phyloP scores from a whole-genome alignment of 345 rosid genomes.

The Reutealis trisperma region DNA sequence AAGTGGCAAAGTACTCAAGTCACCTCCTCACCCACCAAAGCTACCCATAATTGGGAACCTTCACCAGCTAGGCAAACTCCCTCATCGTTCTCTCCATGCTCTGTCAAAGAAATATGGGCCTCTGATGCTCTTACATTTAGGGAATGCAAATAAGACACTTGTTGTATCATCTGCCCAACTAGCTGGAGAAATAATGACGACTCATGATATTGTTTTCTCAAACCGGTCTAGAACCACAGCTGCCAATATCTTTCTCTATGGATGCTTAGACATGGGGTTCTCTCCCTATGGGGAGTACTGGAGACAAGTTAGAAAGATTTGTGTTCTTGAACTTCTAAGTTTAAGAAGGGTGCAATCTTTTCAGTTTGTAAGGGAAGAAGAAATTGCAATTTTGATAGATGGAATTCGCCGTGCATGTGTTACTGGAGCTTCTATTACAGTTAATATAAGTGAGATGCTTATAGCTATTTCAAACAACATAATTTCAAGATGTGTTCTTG shows the following conservation, averaged over 20 bases:
- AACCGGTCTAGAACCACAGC: constrained; percentile 14
- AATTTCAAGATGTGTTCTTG: constrained; percentile 19
- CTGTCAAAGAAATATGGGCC: constrained; percentile 32
- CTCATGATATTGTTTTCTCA: constrained; percentile 20
- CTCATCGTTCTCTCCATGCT: constrained; percentile 15
- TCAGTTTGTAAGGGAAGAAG: constrained; percentile 28
- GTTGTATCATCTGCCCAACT: constrained; percentile 25
- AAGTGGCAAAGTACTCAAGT: constrained; percentile 4
- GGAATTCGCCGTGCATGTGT: neutral
- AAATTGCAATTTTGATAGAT: constrained; percentile 15
- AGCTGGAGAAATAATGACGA: constrained; percentile 13
- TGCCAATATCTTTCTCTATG: constrained; percentile 11
- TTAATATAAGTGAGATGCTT: constrained; percentile 18
- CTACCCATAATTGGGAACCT: constrained; percentile 32
- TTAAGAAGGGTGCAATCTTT: constrained; percentile 23
- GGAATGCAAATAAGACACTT: constrained; percentile 12
- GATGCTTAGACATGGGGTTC: constrained; percentile 15
- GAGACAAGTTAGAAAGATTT: constrained; percentile 24
- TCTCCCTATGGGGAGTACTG: constrained; percentile 21
- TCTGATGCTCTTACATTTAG: constrained; percentile 17
- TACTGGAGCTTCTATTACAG: neutral
- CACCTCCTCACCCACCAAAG: constrained; percentile 30
- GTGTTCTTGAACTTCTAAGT: constrained; percentile 26
- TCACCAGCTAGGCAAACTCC: constrained; percentile 22
- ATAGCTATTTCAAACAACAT: constrained; percentile 12